Evolutionary conservation across 176 grass and related monocot species (phyloP).

Genomic region (Juncus inflexus): DNA sequence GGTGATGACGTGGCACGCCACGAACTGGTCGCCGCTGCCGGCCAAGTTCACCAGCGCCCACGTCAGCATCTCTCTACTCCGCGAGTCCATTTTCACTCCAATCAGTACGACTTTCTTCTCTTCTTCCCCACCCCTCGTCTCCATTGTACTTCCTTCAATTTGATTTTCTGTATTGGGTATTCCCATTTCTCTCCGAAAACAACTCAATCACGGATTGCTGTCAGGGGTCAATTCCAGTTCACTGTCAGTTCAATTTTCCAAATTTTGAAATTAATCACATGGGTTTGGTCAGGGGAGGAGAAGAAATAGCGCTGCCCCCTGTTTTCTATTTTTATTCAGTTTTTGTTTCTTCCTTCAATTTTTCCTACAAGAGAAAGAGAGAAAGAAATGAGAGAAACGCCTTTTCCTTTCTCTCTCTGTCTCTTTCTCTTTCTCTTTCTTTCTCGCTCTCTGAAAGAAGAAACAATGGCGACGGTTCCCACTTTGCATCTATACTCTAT

Average conservation of each 20-base stretch:
- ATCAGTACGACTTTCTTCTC: slow-evolving; percentile 64
- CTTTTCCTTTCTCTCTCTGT: neutral
- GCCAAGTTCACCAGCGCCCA: slow-evolving; percentile 81
- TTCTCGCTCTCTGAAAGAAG: slow-evolving; percentile 8
- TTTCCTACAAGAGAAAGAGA: too few relatives aligned
- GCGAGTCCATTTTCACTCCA: slow-evolving; percentile 53
- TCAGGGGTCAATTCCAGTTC: neutral
- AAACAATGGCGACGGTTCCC: slow-evolving; percentile 13
- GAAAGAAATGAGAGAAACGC: slow-evolving; percentile 10
- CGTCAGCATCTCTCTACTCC: slow-evolving; percentile 80
- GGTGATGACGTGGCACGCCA: slow-evolving; percentile 71
- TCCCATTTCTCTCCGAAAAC: neutral
- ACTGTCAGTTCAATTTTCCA: neutral
- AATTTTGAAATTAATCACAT: slow-evolving; percentile 8
- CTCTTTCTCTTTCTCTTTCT: neutral
- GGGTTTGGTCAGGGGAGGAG: neutral
- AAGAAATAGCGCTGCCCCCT: neutral
- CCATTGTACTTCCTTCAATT: slow-evolving; percentile 20
- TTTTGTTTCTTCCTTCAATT: slow-evolving; percentile 1
- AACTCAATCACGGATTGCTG: too few relatives aligned
- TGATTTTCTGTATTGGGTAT: slow-evolving; percentile 1
- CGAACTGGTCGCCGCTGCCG: slow-evolving; percentile 54
- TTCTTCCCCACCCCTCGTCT: neutral
- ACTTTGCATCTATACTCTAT: neutral
- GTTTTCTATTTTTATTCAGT: neutral